These are phyloP conservation scores for Tagetes erecta DNA, from an alignment of 129 eudicot species.

Conservation along the genomic window DNA sequence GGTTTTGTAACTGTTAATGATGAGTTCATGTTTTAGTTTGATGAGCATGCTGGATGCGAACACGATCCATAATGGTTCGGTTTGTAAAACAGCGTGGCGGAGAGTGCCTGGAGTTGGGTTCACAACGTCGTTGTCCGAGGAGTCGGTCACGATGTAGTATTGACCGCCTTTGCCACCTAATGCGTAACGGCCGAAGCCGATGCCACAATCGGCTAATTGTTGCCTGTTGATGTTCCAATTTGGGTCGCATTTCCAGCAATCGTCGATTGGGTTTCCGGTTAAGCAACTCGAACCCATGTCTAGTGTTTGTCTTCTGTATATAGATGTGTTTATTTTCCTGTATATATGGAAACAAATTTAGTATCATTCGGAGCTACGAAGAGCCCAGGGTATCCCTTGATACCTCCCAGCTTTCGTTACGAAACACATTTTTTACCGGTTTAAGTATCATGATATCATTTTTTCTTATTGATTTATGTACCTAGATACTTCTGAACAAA, in stretches of 20 bases:
- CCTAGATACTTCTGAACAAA: no score
- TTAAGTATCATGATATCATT: no score
- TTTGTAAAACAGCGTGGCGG: conserved; percentile 58
- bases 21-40: conserved; percentile 54
- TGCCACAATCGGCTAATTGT: conserved; percentile 58
- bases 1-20: conserved; percentile 55
- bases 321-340: conserved; percentile 64
- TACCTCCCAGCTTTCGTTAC: no score
- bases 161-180: conserved; percentile 59
- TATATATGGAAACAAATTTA: neutral
- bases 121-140: conserved; percentile 46
- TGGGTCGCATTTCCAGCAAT: conserved; percentile 75
- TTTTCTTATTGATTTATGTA: no score
- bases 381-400: no score
- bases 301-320: conserved; percentile 56
- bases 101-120: conserved; percentile 67
- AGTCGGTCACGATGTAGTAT: conserved; percentile 50
- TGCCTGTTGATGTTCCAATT: conserved; percentile 52
- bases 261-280: conserved; percentile 75
- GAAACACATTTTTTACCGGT: no score
- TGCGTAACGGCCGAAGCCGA: conserved; percentile 60
- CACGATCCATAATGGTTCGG: conserved; percentile 63
- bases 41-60: conserved; percentile 58
- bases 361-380: neutral
- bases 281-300: conserved; percentile 36